Evolutionary conservation across 1,139 yeast genomes (phyloP), one percentile per base, ranked within the genome.

Genomic region (Geotrichum restrictum): DNA sequence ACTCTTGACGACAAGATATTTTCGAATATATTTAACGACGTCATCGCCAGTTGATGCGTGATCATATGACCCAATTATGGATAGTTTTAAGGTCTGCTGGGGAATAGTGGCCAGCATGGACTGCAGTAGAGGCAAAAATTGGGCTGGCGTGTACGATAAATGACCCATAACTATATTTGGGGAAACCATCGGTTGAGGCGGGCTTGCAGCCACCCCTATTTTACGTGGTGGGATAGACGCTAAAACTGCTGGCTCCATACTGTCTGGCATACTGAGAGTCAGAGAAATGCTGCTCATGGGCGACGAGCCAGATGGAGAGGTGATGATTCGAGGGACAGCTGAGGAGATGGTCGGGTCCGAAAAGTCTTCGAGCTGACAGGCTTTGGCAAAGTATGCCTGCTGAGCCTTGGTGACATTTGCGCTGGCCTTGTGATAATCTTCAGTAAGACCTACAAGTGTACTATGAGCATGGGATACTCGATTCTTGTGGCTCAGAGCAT

Each of bases 401-500:
- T 82, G 88, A 31, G 78, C 67, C 62, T 78, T 82, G 49, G 79
- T 80, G 46, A 80, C 81, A 41, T 69, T 67, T n/a, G 62, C 62
- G 53, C 71, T 72, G 48, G 73, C 70, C 50, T 63, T 68, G 49
- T 78, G 76, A 65, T 80, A 84, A 33, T 68, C 74, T 54, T 76
- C 76, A 51, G 79, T 74, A 56, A 77, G 78, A 14, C 70, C 75
- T 32, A 67, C 64, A 44, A 85, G 70, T 13, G 73, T 70, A 49
- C 74, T 72, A 56, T 83, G 82, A 10, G 86, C 79, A 58, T 77
- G 80, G 37, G 74, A 78, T 2, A 88, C 76, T 46, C 94, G 71
- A 59, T 77, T 77, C 55, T 76, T 78, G 66, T 88, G 95, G 51
- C 82, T 88, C 34, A 71, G 71, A 53, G 88, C 76, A 91, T 94